Percentiles rank a stretch among this genome's conserved stretches.
Evolutionary conservation across 1,139 yeast genomes (phyloP).

Genomic region (Taphrina pruni): DNA sequence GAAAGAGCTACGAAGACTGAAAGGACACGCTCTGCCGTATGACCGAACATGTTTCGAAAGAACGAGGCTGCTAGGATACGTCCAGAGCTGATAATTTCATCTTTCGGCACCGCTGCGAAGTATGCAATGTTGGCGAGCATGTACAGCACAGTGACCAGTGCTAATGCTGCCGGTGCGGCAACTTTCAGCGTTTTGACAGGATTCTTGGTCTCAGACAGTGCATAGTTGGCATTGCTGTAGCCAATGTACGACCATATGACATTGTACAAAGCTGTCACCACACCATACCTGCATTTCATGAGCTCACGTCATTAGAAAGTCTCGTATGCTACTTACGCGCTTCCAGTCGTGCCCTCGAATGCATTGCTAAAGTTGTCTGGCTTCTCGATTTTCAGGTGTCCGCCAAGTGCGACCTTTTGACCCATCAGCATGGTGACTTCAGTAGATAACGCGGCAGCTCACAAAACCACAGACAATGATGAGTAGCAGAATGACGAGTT

Average conservation of each 20-base stretch:
- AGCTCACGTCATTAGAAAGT: no score
- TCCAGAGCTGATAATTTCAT: conserved; percentile 65
- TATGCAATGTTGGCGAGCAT: conserved; percentile 74
- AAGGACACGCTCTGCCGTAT: conserved; percentile 61
- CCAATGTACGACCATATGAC: conserved; percentile 63
- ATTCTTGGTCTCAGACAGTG: conserved; percentile 75
- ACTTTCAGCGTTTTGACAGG: conserved; percentile 71
- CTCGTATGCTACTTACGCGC: conserved; percentile 53
- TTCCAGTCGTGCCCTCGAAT: conserved; percentile 60
- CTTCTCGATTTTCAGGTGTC: conserved; percentile 48
- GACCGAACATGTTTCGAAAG: conserved; percentile 75
- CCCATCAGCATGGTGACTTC: not conserved
- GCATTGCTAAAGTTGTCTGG: conserved; percentile 48
- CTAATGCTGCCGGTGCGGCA: conserved; percentile 75
- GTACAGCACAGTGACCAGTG: conserved; percentile 65
- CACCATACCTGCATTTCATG: conserved; percentile 57
- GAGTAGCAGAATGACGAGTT: conserved; percentile 68
- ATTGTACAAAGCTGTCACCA: conserved; percentile 59
- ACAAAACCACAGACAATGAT: conserved; percentile 76
- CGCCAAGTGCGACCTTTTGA: conserved; percentile 68
- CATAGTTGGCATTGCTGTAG: conserved; percentile 78
- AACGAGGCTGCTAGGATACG: conserved; percentile 75
- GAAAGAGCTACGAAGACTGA: conserved; percentile 77
- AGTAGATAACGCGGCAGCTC: not conserved
- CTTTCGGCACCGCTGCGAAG: conserved; percentile 75